Evolutionary conservation across 176 grass and related monocot genomes (phyloP), one percentile per base, ranked within the genome.

Genomic region (Avena sativa): DNA sequence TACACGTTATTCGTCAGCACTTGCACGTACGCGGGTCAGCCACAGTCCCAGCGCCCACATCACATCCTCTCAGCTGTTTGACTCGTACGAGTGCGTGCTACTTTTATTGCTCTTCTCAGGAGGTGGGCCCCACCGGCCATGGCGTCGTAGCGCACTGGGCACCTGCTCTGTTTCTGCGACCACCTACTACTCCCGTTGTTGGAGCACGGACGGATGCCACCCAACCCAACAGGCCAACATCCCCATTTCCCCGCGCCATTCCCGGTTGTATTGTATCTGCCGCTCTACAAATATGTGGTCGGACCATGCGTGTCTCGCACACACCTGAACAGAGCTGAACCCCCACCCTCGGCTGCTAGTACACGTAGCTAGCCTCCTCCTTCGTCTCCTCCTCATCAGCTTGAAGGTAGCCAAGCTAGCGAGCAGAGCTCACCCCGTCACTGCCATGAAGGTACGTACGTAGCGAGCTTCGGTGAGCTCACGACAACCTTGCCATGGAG

Each of bases 81-180:
- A 63, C 40, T 43, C 40, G 40, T 43, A 43, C 40, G 40, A 43
- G 40, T 43, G 40, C 40, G 40, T 43, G 40, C 40, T 43, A 6
- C 40, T 43, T 43, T 43, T 43, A 43, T 43, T 43, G 40, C 23
- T 13, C 23, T 13, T 63, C 61, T 58, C 6, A 34, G n/a, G 12
- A 34, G 26, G 63, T 8, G 26, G 63, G 0, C 25, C 62, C 62
- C 62, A 65, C 62, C 25, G 12, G 62, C 6, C 62, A 65, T 65
- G 14, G 25, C 62, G 0, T 4, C 12, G 13, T 13, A 7, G 63
- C 32, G 40, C 40, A 40, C 26, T 15, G 63, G 30, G 63, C 63
- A 66, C 63, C 63, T 66, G 62, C 62, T 65, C 53, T 55, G 23
- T 30, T 28, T 65, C 62, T 65, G 63, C 63, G 21, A 66, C 63